Percentiles rank a stretch among this genome's conserved stretches.
These are phyloP conservation scores for Heliamphora exappendiculata DNA, from an alignment of 148 eudicot species.

Conservation along the genomic window DNA sequence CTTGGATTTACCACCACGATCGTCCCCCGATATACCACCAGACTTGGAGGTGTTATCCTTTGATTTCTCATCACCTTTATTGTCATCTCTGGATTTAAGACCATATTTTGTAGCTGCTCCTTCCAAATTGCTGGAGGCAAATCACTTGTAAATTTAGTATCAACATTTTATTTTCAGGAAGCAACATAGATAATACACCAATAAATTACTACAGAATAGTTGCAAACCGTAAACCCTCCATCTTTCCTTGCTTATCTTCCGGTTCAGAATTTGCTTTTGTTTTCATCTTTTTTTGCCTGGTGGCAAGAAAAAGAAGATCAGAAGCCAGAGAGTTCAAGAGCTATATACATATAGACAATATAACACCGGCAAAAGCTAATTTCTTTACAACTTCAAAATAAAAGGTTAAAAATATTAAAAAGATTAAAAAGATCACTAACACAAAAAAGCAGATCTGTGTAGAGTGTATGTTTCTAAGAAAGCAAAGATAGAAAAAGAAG, in stretches of 20 bases:
- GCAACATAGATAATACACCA: neutral
- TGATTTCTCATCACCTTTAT: no score
- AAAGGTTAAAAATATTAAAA: no score
- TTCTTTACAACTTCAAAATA: neutral
- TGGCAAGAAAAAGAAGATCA: neutral
- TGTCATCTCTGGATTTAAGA: conserved; percentile 18
- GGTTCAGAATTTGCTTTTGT: conserved; percentile 29
- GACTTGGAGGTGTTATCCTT: conserved; percentile 23
- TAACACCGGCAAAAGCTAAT: neutral
- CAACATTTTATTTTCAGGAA: neutral
- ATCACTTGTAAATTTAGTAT: neutral
- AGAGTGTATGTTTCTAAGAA: no score
- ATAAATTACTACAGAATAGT: neutral
- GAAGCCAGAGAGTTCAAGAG: neutral
- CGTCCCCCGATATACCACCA: conserved; percentile 29
- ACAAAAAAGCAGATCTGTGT: no score
- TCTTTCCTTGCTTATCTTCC: conserved; percentile 33
- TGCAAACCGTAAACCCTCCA: conserved; percentile 39
- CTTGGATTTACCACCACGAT: neutral
- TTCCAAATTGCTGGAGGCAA: conserved; percentile 48
- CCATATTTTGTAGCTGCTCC: conserved; percentile 31
- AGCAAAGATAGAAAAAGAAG: no score
- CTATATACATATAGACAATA: neutral
- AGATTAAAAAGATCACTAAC: no score
- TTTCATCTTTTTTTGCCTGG: conserved; percentile 53